Evolutionary conservation across 495 filamentous ascomycete genomes (phyloP), one percentile per base, ranked within the genome.

Genomic region (Podospora fimiseda): DNA sequence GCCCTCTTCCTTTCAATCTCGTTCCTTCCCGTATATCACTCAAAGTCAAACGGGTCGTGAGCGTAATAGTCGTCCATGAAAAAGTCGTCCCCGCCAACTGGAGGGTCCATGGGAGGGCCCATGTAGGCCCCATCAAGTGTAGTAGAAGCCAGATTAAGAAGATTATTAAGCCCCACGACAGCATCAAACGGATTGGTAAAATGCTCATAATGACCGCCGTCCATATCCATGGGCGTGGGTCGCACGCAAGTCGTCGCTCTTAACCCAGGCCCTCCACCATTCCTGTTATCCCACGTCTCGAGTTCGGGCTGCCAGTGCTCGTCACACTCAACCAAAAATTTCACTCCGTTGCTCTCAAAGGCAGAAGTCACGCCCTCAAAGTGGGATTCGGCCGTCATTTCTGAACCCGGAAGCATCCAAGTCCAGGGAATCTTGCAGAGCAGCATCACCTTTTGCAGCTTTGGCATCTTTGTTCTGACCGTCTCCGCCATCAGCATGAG

Each of bases 381-480:
- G 51, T 66, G 63, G 37, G 56, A 61, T 8, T 57, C 60, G 9
- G 61, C 40, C 23, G 22, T 9, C 13, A 62, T 30, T 9, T 38
- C 47, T 6, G 43, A 56, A 1, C 52, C 56, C 9, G 53, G 53
- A 43, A 60, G 48, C 33, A 63, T 27, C 64, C 64, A 67, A 5
- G 64, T 65, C 43, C 52, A 63, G 3, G 63, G 58, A 33, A 65
- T 67, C 56, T 42, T 56, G 41, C 52, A 52, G 33, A 65, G 41
- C 39, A 67, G 24, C 24, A 53, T 18, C 0, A 67, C 57, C 60
- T 59, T 61, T 23, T 55, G 45, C 20, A 67, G 52, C 21, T 13
- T 16, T 0, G 16, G 43, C 49, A 63, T 36, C 18, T 51, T 41
- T 13, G 48, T 30, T 9, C 48, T 33, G 6, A 55, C 40, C 11